phyloP scores from a whole-genome alignment of 1,284 basidiomycete genomes.

The Fistulina hepatica region DNA sequence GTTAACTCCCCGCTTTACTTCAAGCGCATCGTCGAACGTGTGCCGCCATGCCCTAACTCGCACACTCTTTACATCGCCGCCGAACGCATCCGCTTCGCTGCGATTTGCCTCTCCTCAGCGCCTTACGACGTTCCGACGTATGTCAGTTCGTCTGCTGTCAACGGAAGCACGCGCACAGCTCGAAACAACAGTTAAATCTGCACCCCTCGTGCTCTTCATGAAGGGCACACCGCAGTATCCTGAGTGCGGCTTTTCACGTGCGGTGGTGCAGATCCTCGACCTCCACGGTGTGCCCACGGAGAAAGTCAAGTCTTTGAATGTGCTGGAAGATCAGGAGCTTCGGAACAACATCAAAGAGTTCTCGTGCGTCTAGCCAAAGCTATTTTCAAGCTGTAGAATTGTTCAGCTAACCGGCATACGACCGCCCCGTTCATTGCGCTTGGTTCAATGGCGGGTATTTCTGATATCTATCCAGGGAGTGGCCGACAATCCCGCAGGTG shows the following conservation, averaged over 20 bases:
- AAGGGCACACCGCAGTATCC: conserved; percentile 83
- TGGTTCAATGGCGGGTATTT: background rate
- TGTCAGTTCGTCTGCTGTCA: conserved; percentile 33
- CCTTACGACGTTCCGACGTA: too few relatives aligned
- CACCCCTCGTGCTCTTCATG: conserved; percentile 89
- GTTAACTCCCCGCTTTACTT: too few relatives aligned
- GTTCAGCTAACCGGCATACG: conserved; percentile 2
- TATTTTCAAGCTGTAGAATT: conserved; percentile 5
- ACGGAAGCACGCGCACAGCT: conserved; percentile 30
- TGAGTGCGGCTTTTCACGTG: conserved; percentile 92
- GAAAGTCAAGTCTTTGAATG: conserved; percentile 84
- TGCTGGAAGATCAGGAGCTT: conserved; percentile 79
- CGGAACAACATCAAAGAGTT: conserved; percentile 89
- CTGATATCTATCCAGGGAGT: conserved; percentile 53
- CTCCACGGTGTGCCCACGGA: conserved; percentile 75
- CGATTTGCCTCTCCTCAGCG: too few relatives aligned
- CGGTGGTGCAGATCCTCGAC: conserved; percentile 84
- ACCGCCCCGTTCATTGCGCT: background rate
- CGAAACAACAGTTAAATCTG: conserved; percentile 53
- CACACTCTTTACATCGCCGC: too few relatives aligned
- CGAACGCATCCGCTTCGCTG: too few relatives aligned
- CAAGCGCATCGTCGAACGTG: too few relatives aligned
- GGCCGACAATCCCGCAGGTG: conserved; percentile 96
- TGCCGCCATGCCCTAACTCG: conserved; percentile 9
- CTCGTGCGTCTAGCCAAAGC: conserved; percentile 75